Conservation (phyloP, 1,139 yeast species). For the Hanseniaspora uvarum region DNA sequence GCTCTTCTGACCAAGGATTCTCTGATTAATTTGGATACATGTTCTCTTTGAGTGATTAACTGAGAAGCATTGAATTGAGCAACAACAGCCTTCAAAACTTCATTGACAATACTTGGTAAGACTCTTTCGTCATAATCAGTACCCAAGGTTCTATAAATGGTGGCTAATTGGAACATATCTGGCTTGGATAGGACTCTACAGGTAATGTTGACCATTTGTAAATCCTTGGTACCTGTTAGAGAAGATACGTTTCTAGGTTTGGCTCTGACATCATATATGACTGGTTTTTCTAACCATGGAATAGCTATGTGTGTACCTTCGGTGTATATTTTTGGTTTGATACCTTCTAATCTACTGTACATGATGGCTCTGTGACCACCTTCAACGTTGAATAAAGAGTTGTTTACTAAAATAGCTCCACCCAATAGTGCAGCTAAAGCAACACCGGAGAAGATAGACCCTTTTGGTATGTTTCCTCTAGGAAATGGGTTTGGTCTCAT, state of each 20-base stretch:
- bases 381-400: constrained; percentile 84
- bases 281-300: constrained; percentile 93
- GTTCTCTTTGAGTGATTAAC: constrained; percentile 94
- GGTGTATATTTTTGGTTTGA: constrained; percentile 69
- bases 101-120: constrained; percentile 91
- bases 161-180: constrained; percentile 63
- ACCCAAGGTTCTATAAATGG: constrained; percentile 83
- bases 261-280: constrained; percentile 89
- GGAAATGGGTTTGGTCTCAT: constrained; percentile 22
- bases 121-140: constrained; percentile 92
- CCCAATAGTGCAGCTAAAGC: constrained; percentile 69
- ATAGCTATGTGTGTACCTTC: constrained; percentile 93
- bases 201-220: constrained; percentile 97
- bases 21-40: constrained; percentile 80
- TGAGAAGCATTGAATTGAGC: constrained; percentile 98
- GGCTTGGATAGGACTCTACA: constrained; percentile 95
- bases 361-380: constrained; percentile 99
- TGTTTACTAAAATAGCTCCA: constrained; percentile 54
- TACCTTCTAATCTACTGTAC: constrained; percentile 80
- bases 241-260: constrained; percentile 97
- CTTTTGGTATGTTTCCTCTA: constrained; percentile 35
- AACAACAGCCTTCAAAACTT: constrained; percentile 89
- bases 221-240: constrained; percentile 92
- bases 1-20: constrained; percentile 91
- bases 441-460: constrained; percentile 66